A percentile compares a stretch with the other conserved stretches of the same genome.
Evolutionary conservation across 495 filamentous ascomycete species (phyloP).

Genomic region (Chlorociboria aeruginascens): DNA sequence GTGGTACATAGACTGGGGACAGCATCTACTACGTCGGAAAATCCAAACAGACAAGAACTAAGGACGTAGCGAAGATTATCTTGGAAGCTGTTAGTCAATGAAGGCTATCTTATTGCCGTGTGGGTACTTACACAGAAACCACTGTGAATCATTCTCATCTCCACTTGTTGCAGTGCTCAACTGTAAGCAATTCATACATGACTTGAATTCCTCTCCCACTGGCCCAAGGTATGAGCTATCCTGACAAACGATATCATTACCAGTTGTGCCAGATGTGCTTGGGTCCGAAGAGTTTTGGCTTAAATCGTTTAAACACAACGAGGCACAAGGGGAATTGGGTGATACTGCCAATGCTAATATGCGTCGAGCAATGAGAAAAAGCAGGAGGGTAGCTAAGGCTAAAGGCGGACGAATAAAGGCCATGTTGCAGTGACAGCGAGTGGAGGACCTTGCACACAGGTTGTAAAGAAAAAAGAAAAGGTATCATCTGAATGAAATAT

Average conservation of each 20-base stretch:
- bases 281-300: slow-evolving; percentile 30
- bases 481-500: no score
- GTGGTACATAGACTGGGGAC: slow-evolving; percentile 7
- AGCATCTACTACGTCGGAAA: slow-evolving; percentile 5
- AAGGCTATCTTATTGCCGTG: background rate
- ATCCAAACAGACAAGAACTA: slow-evolving; percentile 26
- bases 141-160: slow-evolving; percentile 34
- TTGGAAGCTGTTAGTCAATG: background rate
- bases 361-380: background rate
- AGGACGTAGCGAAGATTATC: slow-evolving; percentile 29
- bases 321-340: slow-evolving; percentile 38
- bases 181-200: slow-evolving; percentile 39
- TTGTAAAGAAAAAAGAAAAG: no score
- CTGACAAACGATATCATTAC: slow-evolving; percentile 33
- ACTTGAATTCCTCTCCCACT: slow-evolving; percentile 31
- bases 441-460: no score
- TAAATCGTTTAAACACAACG: slow-evolving; percentile 29
- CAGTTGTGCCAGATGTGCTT: slow-evolving; percentile 29
- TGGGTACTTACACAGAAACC: slow-evolving; percentile 37
- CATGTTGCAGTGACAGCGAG: background rate
- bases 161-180: slow-evolving; percentile 32
- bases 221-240: slow-evolving; percentile 26
- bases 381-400: background rate
- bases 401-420: background rate
- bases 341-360: slow-evolving; percentile 30